Conservation (phyloP, 106 monocot species). For the Allium cepa region DNA sequence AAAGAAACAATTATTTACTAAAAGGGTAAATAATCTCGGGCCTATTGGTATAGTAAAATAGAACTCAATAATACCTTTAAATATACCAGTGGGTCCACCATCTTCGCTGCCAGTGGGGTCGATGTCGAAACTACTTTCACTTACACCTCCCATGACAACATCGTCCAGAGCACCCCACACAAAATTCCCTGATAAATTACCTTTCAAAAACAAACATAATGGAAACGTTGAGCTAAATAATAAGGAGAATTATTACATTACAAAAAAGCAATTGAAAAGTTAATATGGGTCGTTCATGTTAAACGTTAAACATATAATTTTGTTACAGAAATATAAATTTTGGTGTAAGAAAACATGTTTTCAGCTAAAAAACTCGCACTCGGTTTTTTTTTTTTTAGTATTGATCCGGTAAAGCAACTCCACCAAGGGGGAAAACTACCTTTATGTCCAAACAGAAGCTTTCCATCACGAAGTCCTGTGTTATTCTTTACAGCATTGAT, state of each 20-base stretch:
- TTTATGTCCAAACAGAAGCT: conserved; percentile 70
- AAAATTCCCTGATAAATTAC: conserved; percentile 48
- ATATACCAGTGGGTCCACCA: conserved; percentile 80
- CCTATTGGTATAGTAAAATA: neutral
- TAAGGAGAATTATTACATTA: no score
- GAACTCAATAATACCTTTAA: conserved; percentile 62
- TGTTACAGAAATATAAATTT: no score
- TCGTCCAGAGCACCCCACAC: conserved; percentile 94
- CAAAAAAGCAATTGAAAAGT: no score
- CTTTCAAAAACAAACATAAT: conserved; percentile 13
- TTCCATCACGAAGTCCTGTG: conserved; percentile 56
- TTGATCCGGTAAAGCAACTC: no score
- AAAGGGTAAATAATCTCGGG: no score
- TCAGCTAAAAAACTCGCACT: no score
- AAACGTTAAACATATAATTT: no score
- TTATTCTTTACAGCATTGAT: conserved; percentile 68
- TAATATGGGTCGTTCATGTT: no score
- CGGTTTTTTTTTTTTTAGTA: no score
- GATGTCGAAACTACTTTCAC: conserved; percentile 77
- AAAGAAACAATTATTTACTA: conserved; percentile 3
- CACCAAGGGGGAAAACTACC: conserved; percentile 24
- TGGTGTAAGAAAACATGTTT: no score
- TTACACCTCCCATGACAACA: conserved; percentile 99
- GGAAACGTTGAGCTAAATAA: no score
- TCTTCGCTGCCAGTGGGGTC: conserved; percentile 64